Conservation (phyloP, 1,139 yeast genomes). For the Saccharomyces hybrid region DNA sequence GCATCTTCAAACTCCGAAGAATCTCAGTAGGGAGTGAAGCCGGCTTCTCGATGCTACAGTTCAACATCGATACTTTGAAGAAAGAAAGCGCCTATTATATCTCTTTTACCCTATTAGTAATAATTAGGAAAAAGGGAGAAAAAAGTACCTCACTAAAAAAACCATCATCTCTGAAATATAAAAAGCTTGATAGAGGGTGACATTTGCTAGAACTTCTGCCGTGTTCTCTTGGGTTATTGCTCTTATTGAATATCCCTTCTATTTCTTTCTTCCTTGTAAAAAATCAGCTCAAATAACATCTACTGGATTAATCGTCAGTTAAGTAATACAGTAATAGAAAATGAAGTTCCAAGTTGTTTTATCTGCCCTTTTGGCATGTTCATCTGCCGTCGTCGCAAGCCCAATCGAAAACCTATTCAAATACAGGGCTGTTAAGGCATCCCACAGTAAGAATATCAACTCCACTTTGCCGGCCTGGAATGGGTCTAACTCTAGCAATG, state of each 20-base stretch:
- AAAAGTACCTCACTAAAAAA: not conserved
- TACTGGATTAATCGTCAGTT: not conserved
- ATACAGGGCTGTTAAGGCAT: slow-evolving; percentile 2
- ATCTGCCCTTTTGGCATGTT: slow-evolving; percentile 15
- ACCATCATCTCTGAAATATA: not conserved
- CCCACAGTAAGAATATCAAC: not conserved
- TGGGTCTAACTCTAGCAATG: slow-evolving; percentile 1
- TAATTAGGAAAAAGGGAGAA: not conserved
- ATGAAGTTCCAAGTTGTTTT: slow-evolving; percentile 11
- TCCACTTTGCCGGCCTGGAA: not conserved
- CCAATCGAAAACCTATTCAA: slow-evolving; percentile 11
- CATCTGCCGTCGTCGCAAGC: slow-evolving; percentile 16
- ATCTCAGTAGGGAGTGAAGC: not conserved
- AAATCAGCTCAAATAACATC: not conserved
- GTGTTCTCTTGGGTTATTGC: too few relatives aligned
- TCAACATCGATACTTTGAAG: not conserved
- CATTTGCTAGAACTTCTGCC: not conserved
- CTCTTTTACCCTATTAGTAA: not conserved
- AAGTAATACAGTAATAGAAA: not conserved
- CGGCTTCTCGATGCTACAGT: not conserved
- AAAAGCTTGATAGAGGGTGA: not conserved
- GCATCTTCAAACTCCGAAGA: not conserved
- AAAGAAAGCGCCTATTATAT: not conserved
- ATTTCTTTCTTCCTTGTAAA: not conserved
- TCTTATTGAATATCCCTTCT: not conserved